A percentile compares a stretch with the other conserved stretches of the same genome.
These are phyloP conservation scores for Lactarius tabidus DNA, from an alignment of 768 basidiomycete species.

Conservation along the genomic window DNA sequence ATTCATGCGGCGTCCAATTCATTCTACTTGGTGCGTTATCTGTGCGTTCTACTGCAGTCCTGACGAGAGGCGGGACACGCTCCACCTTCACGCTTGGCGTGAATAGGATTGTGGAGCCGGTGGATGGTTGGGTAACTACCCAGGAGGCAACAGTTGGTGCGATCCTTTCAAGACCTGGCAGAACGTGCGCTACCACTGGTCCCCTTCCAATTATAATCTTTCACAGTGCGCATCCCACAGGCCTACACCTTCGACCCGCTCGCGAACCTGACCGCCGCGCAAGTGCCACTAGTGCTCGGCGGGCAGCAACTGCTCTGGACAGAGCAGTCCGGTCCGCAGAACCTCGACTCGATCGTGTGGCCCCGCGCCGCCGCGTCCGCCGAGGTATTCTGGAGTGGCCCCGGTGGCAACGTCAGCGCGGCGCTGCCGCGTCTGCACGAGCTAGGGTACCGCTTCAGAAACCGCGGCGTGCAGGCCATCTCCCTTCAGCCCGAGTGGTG, in stretches of 20 bases:
- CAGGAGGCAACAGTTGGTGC: constrained; percentile 59
- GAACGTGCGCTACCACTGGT: constrained; percentile 39
- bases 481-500: constrained; percentile 42
- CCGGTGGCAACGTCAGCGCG: constrained; percentile 31
- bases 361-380: constrained; percentile 68
- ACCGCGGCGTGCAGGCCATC: constrained; percentile 34
- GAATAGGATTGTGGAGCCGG: constrained; percentile 66
- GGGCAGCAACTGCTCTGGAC: constrained; percentile 72
- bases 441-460: constrained; percentile 34
- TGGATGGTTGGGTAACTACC: constrained; percentile 56
- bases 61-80: neutral
- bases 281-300: constrained; percentile 59
- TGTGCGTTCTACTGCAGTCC: neutral
- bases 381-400: constrained; percentile 75
- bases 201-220: neutral
- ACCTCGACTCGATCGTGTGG: constrained; percentile 67
- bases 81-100: too few species aligned
- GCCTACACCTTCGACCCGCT: constrained; percentile 71
- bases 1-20: constrained; percentile 69
- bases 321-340: constrained; percentile 66
- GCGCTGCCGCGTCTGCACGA: constrained; percentile 64
- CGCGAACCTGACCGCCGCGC: constrained; percentile 44
- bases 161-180: constrained; percentile 82
- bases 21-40: constrained; percentile 59
- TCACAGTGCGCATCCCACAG: constrained; percentile 17